These are phyloP conservation scores for Rhododendron ferrugineum DNA, from an alignment of 148 eudicot species.

Conservation along the genomic window DNA sequence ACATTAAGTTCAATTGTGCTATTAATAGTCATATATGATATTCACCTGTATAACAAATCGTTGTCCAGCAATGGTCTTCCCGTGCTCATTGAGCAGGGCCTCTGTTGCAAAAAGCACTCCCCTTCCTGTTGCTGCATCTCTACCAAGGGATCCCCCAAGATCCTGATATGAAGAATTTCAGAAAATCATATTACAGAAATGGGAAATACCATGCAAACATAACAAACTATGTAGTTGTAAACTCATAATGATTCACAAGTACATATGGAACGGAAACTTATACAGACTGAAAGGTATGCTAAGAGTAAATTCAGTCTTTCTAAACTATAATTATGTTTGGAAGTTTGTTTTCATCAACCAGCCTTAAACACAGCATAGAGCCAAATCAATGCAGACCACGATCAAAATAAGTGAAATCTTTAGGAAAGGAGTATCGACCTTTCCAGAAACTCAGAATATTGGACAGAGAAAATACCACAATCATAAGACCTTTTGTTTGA, in stretches of 20 bases:
- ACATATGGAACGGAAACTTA: neutral
- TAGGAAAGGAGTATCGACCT: neutral
- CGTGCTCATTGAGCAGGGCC: slow-evolving; percentile 81
- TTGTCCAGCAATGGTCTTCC: slow-evolving; percentile 81
- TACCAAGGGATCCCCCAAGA: slow-evolving; percentile 98
- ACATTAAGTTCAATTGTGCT: neutral
- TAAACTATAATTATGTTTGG: neutral
- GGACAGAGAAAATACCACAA: neutral
- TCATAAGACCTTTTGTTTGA: neutral
- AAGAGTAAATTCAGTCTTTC: neutral
- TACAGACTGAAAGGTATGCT: neutral
- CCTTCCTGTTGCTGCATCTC: slow-evolving; percentile 99
- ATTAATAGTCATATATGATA: neutral
- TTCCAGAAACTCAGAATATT: neutral
- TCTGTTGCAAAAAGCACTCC: slow-evolving; percentile 93
- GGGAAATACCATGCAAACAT: neutral
- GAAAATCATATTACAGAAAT: neutral
- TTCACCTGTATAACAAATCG: slow-evolving; percentile 85
- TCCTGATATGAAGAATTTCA: slow-evolving; percentile 40
- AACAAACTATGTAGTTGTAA: neutral
- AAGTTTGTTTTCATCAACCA: neutral
- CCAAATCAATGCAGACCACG: neutral
- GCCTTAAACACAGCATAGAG: neutral
- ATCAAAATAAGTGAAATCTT: neutral
- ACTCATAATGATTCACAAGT: neutral